phyloP scores from a whole-genome alignment of 2,329 filamentous ascomycete genomes.

The Neofusicoccum parvum region DNA sequence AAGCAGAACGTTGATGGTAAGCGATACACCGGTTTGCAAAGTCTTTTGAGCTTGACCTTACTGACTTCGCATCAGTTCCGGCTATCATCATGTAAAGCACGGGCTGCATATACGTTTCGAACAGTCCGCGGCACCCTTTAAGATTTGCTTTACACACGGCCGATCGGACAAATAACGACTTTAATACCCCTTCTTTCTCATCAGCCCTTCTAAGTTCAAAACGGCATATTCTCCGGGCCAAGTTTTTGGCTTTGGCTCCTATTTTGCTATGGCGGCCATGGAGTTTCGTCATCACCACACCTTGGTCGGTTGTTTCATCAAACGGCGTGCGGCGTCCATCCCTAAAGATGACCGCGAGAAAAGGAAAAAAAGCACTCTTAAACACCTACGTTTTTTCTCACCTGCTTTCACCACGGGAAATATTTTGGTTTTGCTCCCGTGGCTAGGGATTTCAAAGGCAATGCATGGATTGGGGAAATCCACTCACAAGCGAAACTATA shows the following conservation, averaged over 20 bases:
- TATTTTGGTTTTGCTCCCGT: background rate
- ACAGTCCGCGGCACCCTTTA: background rate
- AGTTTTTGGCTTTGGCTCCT: background rate
- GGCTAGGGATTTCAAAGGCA: constrained; percentile 6
- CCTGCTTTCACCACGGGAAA: background rate
- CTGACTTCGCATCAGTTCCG: constrained; percentile 37
- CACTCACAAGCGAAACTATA: constrained; percentile 6
- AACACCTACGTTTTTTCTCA: background rate
- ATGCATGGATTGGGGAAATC: constrained; percentile 10
- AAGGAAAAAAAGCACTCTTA: background rate
- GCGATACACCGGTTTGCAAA: constrained; percentile 18
- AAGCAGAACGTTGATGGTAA: constrained; percentile 86
- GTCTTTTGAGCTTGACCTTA: background rate
- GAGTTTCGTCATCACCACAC: constrained; percentile 7
- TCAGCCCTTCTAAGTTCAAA: background rate
- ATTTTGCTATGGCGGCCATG: background rate
- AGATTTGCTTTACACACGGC: background rate
- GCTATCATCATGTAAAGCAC: constrained; percentile 50
- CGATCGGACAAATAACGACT: constrained; percentile 17
- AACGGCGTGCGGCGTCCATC: background rate
- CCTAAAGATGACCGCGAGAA: constrained; percentile 10
- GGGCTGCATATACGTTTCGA: background rate
- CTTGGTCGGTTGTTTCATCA: background rate
- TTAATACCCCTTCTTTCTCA: constrained; percentile 18
- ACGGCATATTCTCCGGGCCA: background rate